phyloP scores from a whole-genome alignment of 441 rosid genomes.

The Eruca vesicaria region DNA sequence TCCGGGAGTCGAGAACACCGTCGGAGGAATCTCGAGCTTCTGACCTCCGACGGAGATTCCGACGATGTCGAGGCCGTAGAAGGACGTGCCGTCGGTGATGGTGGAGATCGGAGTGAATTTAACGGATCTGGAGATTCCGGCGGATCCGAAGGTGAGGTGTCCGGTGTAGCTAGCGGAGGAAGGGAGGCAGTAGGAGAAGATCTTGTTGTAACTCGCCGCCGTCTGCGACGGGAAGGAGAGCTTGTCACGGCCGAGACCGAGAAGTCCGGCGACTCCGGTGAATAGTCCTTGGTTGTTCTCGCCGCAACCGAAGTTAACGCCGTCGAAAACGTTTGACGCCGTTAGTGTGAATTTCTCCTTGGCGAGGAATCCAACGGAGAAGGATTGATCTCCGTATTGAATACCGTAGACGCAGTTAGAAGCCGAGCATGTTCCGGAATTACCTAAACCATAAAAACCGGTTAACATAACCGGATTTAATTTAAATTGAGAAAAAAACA shows the following conservation, averaged over 20 bases:
- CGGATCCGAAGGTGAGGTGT: constrained; percentile 65
- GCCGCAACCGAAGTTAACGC: constrained; percentile 74
- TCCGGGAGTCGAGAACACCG: constrained; percentile 47
- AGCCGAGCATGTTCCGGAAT: constrained; percentile 43
- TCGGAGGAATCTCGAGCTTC: constrained; percentile 40
- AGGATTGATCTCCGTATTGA: constrained; percentile 74
- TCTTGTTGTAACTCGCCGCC: constrained; percentile 47
- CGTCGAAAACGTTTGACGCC: constrained; percentile 39
- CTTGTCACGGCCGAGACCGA: constrained; percentile 74
- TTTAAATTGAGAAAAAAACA: neutral
- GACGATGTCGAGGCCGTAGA: constrained; percentile 50
- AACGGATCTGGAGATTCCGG: constrained; percentile 37
- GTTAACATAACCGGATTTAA: constrained; percentile 5
- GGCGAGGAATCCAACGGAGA: constrained; percentile 60
- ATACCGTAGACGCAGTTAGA: constrained; percentile 66
- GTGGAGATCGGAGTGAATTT: constrained; percentile 61
- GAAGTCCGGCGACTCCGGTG: constrained; percentile 60
- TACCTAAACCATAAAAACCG: constrained; percentile 44
- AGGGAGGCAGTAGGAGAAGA: constrained; percentile 86
- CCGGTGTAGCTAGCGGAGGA: constrained; percentile 63
- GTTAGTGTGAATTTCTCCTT: constrained; percentile 59
- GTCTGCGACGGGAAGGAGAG: constrained; percentile 75
- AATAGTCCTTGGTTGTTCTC: constrained; percentile 68
- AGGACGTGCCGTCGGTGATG: constrained; percentile 34
- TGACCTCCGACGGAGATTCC: constrained; percentile 53